Percentiles rank a stretch among this genome's conserved stretches.
Evolutionary conservation across 2,329 filamentous ascomycete genomes (phyloP).

Genomic region (Fusarium sp.): DNA sequence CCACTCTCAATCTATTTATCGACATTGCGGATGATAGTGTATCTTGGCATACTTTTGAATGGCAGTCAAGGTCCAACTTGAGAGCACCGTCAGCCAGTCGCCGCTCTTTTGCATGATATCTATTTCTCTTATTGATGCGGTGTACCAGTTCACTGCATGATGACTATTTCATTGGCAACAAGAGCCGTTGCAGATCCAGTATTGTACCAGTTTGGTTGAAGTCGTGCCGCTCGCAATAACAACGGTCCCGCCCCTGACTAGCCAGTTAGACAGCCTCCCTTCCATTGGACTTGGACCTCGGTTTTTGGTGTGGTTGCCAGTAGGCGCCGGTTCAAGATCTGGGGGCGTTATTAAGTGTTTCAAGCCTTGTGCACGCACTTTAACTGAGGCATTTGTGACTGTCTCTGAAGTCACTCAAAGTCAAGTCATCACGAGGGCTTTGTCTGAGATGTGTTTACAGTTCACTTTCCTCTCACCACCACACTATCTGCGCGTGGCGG

Average conservation of each 20-base stretch:
- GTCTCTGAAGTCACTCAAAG: constrained; percentile 6
- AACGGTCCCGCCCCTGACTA: constrained; percentile 21
- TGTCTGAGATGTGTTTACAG: background rate
- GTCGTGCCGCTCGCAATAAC: constrained; percentile 35
- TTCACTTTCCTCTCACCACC: background rate
- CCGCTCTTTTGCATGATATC: background rate
- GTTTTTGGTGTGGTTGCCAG: constrained; percentile 13
- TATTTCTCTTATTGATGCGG: constrained; percentile 16
- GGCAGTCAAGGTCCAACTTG: background rate
- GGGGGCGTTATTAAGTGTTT: constrained; percentile 1
- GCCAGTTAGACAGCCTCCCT: background rate
- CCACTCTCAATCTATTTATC: constrained; percentile 29
- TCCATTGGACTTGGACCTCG: background rate
- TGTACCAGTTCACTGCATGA: constrained; percentile 19
- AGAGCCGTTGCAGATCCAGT: constrained; percentile 8
- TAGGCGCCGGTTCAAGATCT: constrained; percentile 9
- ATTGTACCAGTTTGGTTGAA: background rate
- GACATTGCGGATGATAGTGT: constrained; percentile 31
- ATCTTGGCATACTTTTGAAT: constrained; percentile 21
- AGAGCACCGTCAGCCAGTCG: constrained; percentile 23
- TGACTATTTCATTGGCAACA: constrained; percentile 12
- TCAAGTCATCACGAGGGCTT: background rate
- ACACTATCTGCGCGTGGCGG: constrained; percentile 24
- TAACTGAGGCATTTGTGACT: constrained; percentile 12
- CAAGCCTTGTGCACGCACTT: constrained; percentile 22